Base-by-base conservation (phyloP, 73 alveolate genomes). In the Tetrahymena malaccensis region DNA sequence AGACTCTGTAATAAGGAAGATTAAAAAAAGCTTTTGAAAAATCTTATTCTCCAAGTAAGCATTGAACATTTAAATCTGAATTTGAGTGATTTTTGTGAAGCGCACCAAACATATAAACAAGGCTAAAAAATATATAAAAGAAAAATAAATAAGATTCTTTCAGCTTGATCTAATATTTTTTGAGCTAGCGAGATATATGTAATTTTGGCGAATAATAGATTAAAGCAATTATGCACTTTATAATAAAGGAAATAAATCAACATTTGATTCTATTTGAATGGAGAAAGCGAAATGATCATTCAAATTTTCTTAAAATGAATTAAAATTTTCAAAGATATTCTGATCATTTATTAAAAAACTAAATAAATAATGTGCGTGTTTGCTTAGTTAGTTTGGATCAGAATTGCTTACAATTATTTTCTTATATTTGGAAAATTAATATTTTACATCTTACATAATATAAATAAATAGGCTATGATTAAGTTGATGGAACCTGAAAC, bases 401-500 rank as follows among this genome's bases (percentile, higher is more conserved):
- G 44, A 40, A 40, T 40, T 40, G 44, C 9, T 40, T 40, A 40
- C 15, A 4, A 40, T 40, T 7, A 40, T 40, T 50, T 50, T 50
- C 22, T 50, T 50, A 19, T 15, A 5, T 5, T 15, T 19, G 8
- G 16, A 0, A 50, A 19, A 50, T 19, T 6, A 15, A 15, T 0
- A 19, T 50, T 44, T 44, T 44, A 44, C 1, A 44, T 44, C 5
- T 4, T 85, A 94, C 96, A 27, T 13, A 7, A 4, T 1, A 0
- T 31, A 94, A 1, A 55, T 40, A 16, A 93, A 84, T 84, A 97
- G 96, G 97, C 98, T 84, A 94, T 97, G 97, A 97, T 97, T 89
- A 97, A 97, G 95, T 94, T 97, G 50, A 95, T 97, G 97, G 99
- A 97, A 95, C 83, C 98, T 13, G 96, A 96, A 93, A 97, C 97